Conservation (phyloP, 176 grass and related monocot species). For the Aegilops tauschii region DNA sequence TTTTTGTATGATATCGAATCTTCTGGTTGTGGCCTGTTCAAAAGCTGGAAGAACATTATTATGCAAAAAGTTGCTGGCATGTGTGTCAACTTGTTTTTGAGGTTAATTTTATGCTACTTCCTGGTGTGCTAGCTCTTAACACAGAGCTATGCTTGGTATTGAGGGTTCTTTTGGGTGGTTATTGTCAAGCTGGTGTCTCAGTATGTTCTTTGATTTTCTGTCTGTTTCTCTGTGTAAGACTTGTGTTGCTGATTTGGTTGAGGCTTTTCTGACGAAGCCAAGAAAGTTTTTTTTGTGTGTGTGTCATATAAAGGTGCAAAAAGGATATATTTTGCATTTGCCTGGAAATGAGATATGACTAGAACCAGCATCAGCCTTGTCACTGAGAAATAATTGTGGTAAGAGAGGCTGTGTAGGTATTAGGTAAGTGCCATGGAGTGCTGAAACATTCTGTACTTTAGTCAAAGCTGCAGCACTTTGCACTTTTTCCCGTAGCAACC, state of each 20-base stretch:
- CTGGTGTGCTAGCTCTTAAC: not conserved
- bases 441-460: not conserved
- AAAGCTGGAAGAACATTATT: not conserved
- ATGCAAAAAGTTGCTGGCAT: not conserved
- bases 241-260: not conserved
- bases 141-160: not conserved
- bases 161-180: not conserved
- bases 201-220: not conserved
- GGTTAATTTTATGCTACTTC: not conserved
- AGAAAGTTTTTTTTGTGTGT: not conserved
- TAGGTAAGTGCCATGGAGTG: constrained; percentile 4
- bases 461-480: not conserved
- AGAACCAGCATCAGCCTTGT: not conserved
- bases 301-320: not conserved
- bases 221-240: not conserved
- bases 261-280: not conserved
- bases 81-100: not conserved
- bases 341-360: not conserved
- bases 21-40: not conserved
- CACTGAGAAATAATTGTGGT: not conserved
- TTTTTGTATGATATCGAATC: not conserved
- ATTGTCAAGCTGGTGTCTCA: not conserved
- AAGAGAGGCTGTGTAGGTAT: not conserved
- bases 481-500: not conserved
- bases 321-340: not conserved